Conservation (phyloP, 2,329 filamentous ascomycete genomes). For the Verruconis gallopava region DNA sequence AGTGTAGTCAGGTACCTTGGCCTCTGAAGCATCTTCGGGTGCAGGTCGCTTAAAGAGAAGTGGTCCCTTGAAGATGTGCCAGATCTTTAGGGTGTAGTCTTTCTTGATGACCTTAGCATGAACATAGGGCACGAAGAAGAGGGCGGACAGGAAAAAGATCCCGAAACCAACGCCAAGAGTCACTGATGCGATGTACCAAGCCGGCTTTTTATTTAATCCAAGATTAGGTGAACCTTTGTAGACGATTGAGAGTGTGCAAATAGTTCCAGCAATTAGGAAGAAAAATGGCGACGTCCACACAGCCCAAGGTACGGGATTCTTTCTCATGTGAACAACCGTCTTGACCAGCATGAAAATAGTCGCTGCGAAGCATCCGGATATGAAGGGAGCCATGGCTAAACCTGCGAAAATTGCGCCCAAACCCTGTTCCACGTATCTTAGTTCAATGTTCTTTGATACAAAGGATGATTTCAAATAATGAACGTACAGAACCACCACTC, state of each 20-base stretch:
- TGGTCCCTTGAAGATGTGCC: conserved; percentile 41
- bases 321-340: conserved; percentile 53
- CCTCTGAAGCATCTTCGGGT: conserved; percentile 17
- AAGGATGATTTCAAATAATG: no score
- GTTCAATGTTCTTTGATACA: no score
- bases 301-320: conserved; percentile 59
- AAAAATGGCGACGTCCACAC: conserved; percentile 65
- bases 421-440: no score
- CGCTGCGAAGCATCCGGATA: conserved; percentile 44
- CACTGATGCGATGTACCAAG: conserved; percentile 20
- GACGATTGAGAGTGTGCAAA: conserved; percentile 50
- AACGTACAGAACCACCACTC: conserved; percentile 49
- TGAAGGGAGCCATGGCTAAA: conserved; percentile 46
- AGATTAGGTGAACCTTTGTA: conserved; percentile 35
- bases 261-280: conserved; percentile 53
- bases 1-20: conserved; percentile 15
- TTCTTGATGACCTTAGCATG: conserved; percentile 46
- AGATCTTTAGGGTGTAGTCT: conserved; percentile 47
- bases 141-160: conserved; percentile 13
- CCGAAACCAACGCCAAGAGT: conserved; percentile 16
- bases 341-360: conserved; percentile 64
- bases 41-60: conserved; percentile 26
- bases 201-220: conserved; percentile 28
- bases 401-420: conserved; percentile 49
- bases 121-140: conserved; percentile 48